Evolutionary conservation across 2,329 filamentous ascomycete species (phyloP).

Genomic region (Phaeosphaeria sp.): DNA sequence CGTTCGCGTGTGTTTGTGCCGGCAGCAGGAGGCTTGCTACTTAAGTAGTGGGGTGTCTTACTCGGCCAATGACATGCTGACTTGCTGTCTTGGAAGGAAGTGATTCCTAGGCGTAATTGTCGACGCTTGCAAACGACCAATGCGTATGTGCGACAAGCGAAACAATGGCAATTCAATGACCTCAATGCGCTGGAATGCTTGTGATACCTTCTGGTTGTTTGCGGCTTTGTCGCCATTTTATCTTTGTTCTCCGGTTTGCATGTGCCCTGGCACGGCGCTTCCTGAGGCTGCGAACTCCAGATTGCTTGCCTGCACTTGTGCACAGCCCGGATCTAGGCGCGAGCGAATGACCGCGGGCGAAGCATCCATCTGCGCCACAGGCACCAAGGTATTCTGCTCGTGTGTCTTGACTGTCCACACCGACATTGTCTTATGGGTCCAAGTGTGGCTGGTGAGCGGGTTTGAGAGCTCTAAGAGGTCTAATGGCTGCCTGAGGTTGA

Average conservation of each 20-base stretch:
- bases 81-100: not conserved
- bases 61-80: conserved; percentile 16
- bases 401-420: not conserved
- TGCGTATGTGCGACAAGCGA: not conserved
- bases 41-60: conserved; percentile 15
- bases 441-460: not conserved
- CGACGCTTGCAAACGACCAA: not conserved
- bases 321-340: not conserved
- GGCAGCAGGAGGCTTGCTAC: not conserved
- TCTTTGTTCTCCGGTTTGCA: not conserved
- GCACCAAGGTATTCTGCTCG: not conserved
- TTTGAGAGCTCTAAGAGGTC: not conserved
- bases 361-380: not conserved
- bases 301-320: not conserved
- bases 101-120: conserved; percentile 3
- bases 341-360: not conserved
- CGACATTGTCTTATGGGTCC: not conserved
- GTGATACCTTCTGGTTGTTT: not conserved
- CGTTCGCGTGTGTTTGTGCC: not conserved
- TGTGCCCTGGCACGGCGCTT: not conserved
- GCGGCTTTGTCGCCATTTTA: not conserved
- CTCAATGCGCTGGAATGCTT: not conserved
- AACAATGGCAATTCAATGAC: too few species aligned
- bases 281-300: not conserved
- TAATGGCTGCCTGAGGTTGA: conserved; percentile 7